These are phyloP conservation scores for Corynespora cassiicola DNA, from an alignment of 2,329 filamentous ascomycete genomes.

Conservation along the genomic window DNA sequence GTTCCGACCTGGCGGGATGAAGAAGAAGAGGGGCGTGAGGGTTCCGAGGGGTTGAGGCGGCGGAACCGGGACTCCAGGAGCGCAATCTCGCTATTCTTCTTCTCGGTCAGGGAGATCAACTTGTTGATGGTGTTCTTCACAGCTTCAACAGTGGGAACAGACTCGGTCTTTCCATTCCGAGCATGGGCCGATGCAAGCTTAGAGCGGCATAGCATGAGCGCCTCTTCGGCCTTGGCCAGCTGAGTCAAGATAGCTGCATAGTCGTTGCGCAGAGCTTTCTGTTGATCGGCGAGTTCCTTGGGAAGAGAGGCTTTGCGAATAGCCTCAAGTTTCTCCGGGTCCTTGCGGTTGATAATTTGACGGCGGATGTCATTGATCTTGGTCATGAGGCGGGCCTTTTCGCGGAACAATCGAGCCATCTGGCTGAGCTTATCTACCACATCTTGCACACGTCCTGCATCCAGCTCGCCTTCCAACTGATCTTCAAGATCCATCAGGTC, in stretches of 20 bases:
- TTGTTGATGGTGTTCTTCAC: conserved; percentile 90
- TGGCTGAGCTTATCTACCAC: conserved; percentile 72
- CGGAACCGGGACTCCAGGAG: conserved; percentile 87
- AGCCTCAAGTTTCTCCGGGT: conserved; percentile 70
- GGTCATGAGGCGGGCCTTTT: conserved; percentile 70
- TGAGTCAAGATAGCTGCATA: conserved; percentile 76
- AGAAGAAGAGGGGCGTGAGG: conserved; percentile 29
- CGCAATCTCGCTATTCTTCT: conserved; percentile 88
- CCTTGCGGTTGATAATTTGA: conserved; percentile 72
- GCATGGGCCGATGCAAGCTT: conserved; percentile 68
- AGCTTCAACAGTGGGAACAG: conserved; percentile 84
- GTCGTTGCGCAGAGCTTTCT: conserved; percentile 80
- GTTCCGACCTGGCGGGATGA: conserved; percentile 23
- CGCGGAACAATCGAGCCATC: conserved; percentile 71
- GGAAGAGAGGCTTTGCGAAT: conserved; percentile 77
- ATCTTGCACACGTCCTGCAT: conserved; percentile 71
- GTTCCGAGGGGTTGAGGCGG: conserved; percentile 58
- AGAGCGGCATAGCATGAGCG: conserved; percentile 77
- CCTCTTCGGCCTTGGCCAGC: conserved; percentile 80
- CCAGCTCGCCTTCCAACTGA: conserved; percentile 69
- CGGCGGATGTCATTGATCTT: conserved; percentile 81
- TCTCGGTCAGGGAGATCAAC: conserved; percentile 92
- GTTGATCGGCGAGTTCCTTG: conserved; percentile 81
- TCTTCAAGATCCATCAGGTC: conserved; percentile 68
- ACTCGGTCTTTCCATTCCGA: conserved; percentile 52